A percentile compares a stretch with the other conserved stretches of the same genome.
phyloP scores from a whole-genome alignment of 768 basidiomycete species.

The Sarcomyxa edulis region DNA sequence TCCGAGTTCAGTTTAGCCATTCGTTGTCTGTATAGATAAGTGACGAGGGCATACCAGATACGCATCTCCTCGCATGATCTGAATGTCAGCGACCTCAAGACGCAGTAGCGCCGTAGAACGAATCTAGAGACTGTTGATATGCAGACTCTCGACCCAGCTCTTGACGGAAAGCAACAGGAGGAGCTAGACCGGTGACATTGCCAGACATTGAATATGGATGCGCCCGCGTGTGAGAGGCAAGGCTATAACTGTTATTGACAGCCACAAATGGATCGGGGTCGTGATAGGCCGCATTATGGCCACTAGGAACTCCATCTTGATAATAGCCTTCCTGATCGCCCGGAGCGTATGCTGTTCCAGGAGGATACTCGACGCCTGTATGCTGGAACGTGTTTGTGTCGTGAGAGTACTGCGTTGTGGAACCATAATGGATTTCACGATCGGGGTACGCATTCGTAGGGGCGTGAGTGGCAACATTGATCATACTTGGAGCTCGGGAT shows the following conservation, averaged over 20 bases:
- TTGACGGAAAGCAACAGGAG: conserved; percentile 10
- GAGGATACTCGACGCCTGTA: neutral
- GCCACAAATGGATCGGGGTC: neutral
- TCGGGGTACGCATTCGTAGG: conserved; percentile 9
- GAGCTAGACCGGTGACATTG: conserved; percentile 2
- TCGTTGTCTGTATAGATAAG: too few species aligned
- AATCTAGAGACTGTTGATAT: conserved; percentile 16
- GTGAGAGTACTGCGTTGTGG: conserved; percentile 1
- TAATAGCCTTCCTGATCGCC: conserved; percentile 2
- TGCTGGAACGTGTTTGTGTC: neutral
- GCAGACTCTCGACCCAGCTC: conserved; percentile 11
- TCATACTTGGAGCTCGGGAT: conserved; percentile 3
- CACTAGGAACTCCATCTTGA: neutral
- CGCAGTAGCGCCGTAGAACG: conserved; percentile 18
- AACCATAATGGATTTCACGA: conserved; percentile 7
- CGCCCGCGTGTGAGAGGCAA: neutral
- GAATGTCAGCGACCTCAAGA: too few species aligned
- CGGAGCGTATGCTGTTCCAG: conserved; percentile 3
- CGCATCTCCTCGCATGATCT: too few species aligned
- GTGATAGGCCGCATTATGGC: neutral
- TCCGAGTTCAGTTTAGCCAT: too few species aligned
- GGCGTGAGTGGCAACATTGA: conserved; percentile 3
- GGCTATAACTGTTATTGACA: neutral
- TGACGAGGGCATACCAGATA: too few species aligned
- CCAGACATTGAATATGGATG: conserved; percentile 10